Evolutionary conservation across 1,284 basidiomycete species (phyloP).

Genomic region (Puccinia triticina): DNA sequence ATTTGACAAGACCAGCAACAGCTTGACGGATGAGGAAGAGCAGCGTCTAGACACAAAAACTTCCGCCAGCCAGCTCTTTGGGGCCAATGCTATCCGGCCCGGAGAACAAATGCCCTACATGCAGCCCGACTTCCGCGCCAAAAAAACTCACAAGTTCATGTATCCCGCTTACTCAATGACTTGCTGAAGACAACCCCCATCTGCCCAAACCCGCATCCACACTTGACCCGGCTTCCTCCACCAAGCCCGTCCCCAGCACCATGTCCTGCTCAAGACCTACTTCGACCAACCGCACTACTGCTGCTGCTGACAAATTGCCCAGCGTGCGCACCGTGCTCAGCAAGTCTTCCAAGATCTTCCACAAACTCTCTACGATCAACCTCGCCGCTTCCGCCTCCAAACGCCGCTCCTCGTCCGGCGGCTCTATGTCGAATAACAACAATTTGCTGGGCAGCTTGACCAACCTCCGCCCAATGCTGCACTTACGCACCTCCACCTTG

Average conservation of each 20-base stretch:
- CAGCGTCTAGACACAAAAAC: too few species aligned
- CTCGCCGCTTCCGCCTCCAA: not conserved
- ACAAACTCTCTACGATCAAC: constrained; percentile 13
- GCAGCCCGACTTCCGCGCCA: too few species aligned
- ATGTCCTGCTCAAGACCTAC: not conserved
- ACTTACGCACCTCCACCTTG: not conserved
- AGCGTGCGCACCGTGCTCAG: constrained; percentile 26
- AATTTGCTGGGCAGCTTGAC: not conserved
- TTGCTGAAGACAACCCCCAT: not conserved
- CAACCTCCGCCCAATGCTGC: not conserved
- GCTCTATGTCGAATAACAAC: not conserved
- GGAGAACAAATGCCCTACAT: too few species aligned
- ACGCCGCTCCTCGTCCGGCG: constrained; percentile 12
- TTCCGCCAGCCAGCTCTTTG: too few species aligned
- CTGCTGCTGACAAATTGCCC: constrained; percentile 16
- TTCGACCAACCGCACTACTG: not conserved
- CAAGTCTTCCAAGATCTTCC: constrained; percentile 30
- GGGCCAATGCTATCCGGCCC: too few species aligned
- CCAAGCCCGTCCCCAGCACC: not conserved
- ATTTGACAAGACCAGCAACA: too few species aligned
- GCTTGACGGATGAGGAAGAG: too few species aligned
- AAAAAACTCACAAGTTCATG: too few species aligned
- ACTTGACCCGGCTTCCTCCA: not conserved
- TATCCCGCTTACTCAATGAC: too few species aligned
- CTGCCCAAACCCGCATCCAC: not conserved